Conservation (phyloP, 129 eudicot species). For the Artemisia annua region DNA sequence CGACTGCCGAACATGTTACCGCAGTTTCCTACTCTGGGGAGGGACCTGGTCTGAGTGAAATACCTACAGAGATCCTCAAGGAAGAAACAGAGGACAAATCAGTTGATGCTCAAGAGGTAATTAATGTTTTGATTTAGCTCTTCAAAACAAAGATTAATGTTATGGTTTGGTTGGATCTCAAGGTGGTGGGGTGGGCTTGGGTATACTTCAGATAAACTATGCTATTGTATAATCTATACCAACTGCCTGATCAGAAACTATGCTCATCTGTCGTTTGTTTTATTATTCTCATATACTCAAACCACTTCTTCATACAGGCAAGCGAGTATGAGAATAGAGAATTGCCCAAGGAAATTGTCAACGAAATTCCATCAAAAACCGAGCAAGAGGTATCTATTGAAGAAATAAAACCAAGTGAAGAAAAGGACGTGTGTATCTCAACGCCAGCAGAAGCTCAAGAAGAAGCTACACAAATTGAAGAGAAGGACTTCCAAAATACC, state of each 20-base stretch:
- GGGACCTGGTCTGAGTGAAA: neutral
- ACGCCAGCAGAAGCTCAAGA: constrained; percentile 11
- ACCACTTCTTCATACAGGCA: constrained; percentile 19
- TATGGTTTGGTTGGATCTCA: too few species aligned
- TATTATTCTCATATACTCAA: neutral
- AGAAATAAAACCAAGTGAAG: constrained; percentile 27
- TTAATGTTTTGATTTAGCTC: too few species aligned
- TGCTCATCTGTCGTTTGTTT: neutral
- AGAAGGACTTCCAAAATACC: neutral
- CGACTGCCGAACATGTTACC: neutral
- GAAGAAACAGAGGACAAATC: constrained; percentile 13
- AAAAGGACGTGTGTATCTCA: constrained; percentile 27
- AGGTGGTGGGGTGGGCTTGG: too few species aligned
- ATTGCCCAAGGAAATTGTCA: constrained; percentile 13
- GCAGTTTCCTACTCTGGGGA: constrained; percentile 12
- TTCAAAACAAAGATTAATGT: too few species aligned
- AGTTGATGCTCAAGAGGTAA: constrained; percentile 30
- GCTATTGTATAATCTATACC: neutral
- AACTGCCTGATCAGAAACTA: neutral
- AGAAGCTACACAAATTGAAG: constrained; percentile 11
- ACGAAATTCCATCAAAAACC: neutral
- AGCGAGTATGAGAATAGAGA: constrained; percentile 8
- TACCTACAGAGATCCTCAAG: constrained; percentile 5
- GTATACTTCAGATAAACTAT: too few species aligned
- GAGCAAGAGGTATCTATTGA: constrained; percentile 20